Percentiles rank a stretch among this genome's conserved stretches.
These are phyloP conservation scores for Litchi chinensis DNA, from an alignment of 345 rosid species.

Conservation along the genomic window DNA sequence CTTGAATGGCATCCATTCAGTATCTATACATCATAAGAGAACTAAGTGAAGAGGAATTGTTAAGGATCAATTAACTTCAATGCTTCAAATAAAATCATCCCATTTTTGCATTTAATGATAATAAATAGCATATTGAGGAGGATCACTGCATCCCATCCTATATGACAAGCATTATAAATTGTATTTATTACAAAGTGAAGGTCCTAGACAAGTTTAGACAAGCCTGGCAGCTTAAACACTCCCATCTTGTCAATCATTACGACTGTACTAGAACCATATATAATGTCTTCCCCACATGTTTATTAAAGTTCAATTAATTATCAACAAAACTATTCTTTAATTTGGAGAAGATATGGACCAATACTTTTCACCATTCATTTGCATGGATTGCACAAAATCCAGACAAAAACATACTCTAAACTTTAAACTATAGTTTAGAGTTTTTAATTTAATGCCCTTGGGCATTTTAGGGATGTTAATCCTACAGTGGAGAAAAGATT, in stretches of 20 bases:
- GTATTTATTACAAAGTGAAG: neutral
- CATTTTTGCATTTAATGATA: neutral
- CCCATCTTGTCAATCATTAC: neutral
- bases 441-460: neutral
- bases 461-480: neutral
- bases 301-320: neutral
- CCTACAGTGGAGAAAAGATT: neutral
- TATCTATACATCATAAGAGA: neutral
- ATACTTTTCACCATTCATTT: neutral
- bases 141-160: neutral
- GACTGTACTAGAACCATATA: neutral
- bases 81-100: neutral
- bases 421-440: neutral
- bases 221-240: neutral
- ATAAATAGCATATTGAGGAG: neutral
- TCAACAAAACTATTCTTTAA: neutral
- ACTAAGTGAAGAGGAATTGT: neutral
- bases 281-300: neutral
- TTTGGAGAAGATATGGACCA: neutral
- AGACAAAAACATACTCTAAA: neutral
- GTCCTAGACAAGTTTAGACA: neutral
- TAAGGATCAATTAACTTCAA: slow-evolving; percentile 7
- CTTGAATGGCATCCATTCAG: neutral
- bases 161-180: neutral
- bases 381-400: neutral